Base-by-base conservation (phyloP, 1,284 basidiomycete genomes). In the Sphaerobolus stellatus region DNA sequence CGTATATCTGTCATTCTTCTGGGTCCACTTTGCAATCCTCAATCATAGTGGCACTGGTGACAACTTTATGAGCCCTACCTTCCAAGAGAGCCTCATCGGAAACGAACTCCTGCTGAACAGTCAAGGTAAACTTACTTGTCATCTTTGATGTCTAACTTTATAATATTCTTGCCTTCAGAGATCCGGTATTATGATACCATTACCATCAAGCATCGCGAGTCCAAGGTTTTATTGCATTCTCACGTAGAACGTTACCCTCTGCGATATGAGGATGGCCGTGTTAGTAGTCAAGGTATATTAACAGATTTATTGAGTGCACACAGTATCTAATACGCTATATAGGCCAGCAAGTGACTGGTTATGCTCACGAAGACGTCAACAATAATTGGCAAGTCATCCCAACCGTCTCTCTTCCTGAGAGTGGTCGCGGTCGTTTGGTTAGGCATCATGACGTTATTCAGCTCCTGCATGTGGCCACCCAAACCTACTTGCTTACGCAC, bases 301-400 rank as follows among this genome's bases (percentile, higher is more conserved):
- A 24, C 30, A 44, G 45, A 49, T 27, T 16, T 28, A 48, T 53
- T 48, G 48, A 6, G 25, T 60, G 14, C 65, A 25, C 28, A 25
- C 29, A 57, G 22, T 28, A n/a, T n/a, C n/a, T n/a, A n/a, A n/a
- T n/a, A n/a, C n/a, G n/a, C n/a, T n/a, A n/a, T 8, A 2, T 61
- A 90, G 90, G 93, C 59, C 97, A 98, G 74, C 97, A 99, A 71
- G 97, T 99, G 29, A 99, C 97, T n/a, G 96, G 90, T 41, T 98
- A 98, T 72, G 90, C 86, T 0, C 88, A 94, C 70, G 86, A 91
- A 54, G 94, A 97, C 70, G 83, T 84, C 58, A 98, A 99, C 79
- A 99, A 98, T 74, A 65, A 90, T 65, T 99, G 97, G 97, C 88
- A 94, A 71, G 82, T 99, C 60, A 79, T 98, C 54, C 95, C 97